Conservation (phyloP, 352 stramenopile genomes). For the Pythium pyrilobum region DNA sequence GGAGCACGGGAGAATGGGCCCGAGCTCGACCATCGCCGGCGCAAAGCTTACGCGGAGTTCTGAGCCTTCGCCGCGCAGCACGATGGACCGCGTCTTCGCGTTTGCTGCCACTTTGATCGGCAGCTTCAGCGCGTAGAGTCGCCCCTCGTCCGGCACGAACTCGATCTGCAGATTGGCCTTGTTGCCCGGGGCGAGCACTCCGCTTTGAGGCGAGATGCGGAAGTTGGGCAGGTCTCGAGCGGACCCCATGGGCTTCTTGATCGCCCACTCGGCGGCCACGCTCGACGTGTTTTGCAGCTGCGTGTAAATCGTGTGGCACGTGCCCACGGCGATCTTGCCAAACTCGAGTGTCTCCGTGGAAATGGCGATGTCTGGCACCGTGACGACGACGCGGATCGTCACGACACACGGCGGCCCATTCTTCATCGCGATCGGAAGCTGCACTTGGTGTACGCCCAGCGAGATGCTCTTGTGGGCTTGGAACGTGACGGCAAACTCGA, state of each 20-base stretch:
- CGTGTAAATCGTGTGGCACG: constrained; percentile 84
- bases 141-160: constrained; percentile 83
- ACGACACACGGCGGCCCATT: constrained; percentile 87
- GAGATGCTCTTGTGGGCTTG: constrained; percentile 82
- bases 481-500: constrained; percentile 91
- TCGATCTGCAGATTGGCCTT: constrained; percentile 88
- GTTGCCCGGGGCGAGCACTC: constrained; percentile 64
- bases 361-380: constrained; percentile 86
- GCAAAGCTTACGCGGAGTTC: constrained; percentile 78
- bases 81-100: constrained; percentile 69
- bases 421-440: constrained; percentile 87
- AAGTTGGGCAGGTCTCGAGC: constrained; percentile 81
- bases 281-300: constrained; percentile 90
- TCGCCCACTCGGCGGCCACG: constrained; percentile 87
- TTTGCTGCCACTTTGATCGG: constrained; percentile 86
- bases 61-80: constrained; percentile 71
- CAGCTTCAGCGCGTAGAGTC: constrained; percentile 77
- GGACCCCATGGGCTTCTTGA: constrained; percentile 88
- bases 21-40: constrained; percentile 77
- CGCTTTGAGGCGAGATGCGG: constrained; percentile 62
- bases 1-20: constrained; percentile 81
- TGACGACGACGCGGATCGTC: constrained; percentile 85
- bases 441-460: constrained; percentile 70
- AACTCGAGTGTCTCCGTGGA: constrained; percentile 87
- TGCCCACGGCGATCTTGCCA: constrained; percentile 83